Conservation (phyloP, 306 rosid genomes). For the Hippophae rhamnoides region DNA sequence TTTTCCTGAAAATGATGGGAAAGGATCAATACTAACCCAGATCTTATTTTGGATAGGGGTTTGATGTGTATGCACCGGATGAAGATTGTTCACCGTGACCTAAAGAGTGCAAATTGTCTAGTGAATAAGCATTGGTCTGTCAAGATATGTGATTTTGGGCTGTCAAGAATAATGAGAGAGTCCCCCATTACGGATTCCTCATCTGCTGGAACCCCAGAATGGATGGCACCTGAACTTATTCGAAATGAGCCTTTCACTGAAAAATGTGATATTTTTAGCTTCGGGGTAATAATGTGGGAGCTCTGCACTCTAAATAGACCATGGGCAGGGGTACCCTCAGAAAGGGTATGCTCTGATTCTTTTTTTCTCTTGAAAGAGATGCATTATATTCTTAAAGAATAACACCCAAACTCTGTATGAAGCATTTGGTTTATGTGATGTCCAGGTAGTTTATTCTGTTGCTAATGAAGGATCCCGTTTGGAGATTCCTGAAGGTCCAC, state of each 20-base stretch:
- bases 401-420: conserved; percentile 4
- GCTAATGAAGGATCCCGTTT: conserved; percentile 84
- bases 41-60: conserved; percentile 41
- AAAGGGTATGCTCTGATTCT: conserved; percentile 45
- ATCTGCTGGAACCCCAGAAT: conserved; percentile 98
- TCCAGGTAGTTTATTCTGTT: conserved; percentile 84
- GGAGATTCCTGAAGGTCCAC: conserved; percentile 90
- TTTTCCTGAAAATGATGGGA: too few species aligned
- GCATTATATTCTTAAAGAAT: not conserved
- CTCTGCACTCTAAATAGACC: conserved; percentile 84
- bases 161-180: conserved; percentile 65
- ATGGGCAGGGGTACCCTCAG: conserved; percentile 89
- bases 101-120: conserved; percentile 93
- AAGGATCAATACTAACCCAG: too few species aligned
- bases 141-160: conserved; percentile 98
- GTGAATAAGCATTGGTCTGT: conserved; percentile 93
- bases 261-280: conserved; percentile 93
- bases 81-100: conserved; percentile 93
- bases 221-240: conserved; percentile 99
- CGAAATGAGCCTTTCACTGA: conserved; percentile 90
- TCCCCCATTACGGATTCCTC: conserved; percentile 57
- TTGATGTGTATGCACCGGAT: conserved; percentile 97
- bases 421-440: conserved; percentile 14
- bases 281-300: conserved; percentile 99
- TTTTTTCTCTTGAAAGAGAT: not conserved